These are phyloP conservation scores for Bisporella sp. DNA, from an alignment of 2,329 filamentous ascomycete genomes.

Conservation along the genomic window DNA sequence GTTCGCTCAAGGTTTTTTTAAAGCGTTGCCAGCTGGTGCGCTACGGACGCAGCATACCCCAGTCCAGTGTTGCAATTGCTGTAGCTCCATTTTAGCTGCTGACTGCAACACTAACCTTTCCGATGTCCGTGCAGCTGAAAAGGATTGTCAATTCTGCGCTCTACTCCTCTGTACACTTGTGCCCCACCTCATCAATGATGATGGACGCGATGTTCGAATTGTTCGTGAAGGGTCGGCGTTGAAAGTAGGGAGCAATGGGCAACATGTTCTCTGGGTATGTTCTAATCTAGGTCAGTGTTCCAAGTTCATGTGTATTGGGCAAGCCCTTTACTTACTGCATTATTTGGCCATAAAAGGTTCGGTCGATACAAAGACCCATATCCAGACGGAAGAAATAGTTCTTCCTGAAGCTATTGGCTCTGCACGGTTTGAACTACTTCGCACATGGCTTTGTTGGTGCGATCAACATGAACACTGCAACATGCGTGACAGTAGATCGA, in stretches of 20 bases:
- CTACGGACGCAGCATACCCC: no score
- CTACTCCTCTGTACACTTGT: background rate
- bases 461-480: background rate
- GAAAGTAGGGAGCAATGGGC: background rate
- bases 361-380: no score
- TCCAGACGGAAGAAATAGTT: background rate
- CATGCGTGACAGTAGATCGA: background rate
- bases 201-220: background rate
- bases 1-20: no score
- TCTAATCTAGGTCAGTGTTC: background rate
- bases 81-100: background rate
- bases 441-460: conserved; percentile 1
- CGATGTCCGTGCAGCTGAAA: background rate
- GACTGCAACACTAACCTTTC: background rate
- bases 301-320: background rate
- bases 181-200: background rate
- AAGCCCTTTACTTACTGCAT: no score
- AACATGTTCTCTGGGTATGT: background rate
- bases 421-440: conserved; percentile 1
- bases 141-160: background rate
- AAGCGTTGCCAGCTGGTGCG: no score
- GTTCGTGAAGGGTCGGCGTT: background rate
- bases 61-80: background rate
- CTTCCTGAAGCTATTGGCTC: background rate
- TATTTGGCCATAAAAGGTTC: no score